Conservation (phyloP, 2,329 filamentous ascomycete species). For the Fusarium sp. region DNA sequence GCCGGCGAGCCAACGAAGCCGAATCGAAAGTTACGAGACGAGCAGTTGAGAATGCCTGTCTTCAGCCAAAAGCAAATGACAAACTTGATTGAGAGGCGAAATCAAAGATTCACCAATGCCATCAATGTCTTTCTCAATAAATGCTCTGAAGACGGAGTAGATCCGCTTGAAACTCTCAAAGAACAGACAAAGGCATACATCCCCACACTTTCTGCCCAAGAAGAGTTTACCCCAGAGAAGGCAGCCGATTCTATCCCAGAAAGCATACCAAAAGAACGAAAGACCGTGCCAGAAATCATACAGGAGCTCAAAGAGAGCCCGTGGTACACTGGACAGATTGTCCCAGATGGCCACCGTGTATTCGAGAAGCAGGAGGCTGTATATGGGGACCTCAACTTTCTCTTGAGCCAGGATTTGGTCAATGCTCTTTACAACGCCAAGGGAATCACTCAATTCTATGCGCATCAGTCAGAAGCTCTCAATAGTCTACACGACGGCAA, state of each 20-base stretch:
- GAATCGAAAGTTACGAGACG: slow-evolving; percentile 76
- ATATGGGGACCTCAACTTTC: slow-evolving; percentile 86
- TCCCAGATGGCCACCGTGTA: slow-evolving; percentile 90
- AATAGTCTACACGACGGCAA: slow-evolving; percentile 85
- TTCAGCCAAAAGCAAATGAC: slow-evolving; percentile 95
- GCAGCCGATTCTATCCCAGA: slow-evolving; percentile 67
- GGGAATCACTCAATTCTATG: slow-evolving; percentile 86
- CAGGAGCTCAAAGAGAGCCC: slow-evolving; percentile 82
- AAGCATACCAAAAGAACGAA: slow-evolving; percentile 82
- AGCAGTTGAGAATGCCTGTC: slow-evolving; percentile 90
- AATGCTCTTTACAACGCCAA: slow-evolving; percentile 95
- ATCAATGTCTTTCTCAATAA: slow-evolving; percentile 81
- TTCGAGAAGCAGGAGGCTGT: slow-evolving; percentile 87
- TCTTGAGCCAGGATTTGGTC: slow-evolving; percentile 90
- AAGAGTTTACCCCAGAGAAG: slow-evolving; percentile 47
- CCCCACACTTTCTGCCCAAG: slow-evolving; percentile 67
- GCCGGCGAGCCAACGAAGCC: slow-evolving; percentile 79
- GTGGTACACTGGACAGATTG: slow-evolving; percentile 94
- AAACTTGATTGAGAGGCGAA: slow-evolving; percentile 88
- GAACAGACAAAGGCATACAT: slow-evolving; percentile 70
- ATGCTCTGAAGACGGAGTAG: slow-evolving; percentile 72
- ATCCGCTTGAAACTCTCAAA: slow-evolving; percentile 76
- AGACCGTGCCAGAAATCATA: slow-evolving; percentile 85
- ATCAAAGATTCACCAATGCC: slow-evolving; percentile 82
- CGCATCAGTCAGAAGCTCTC: slow-evolving; percentile 93